These are phyloP conservation scores for Moricandia moricandioides DNA, from an alignment of 345 rosid species.

Conservation along the genomic window DNA sequence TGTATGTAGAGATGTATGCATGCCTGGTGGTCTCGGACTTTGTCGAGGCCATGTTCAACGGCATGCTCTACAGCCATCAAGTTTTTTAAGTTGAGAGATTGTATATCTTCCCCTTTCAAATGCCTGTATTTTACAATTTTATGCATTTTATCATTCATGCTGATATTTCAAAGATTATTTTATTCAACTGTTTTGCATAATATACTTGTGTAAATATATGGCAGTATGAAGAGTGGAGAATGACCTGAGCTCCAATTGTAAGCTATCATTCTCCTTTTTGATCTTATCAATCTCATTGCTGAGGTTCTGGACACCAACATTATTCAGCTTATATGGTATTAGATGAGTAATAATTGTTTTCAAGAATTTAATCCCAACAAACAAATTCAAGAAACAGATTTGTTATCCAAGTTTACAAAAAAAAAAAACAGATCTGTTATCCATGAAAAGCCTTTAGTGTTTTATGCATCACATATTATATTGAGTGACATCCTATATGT, in stretches of 20 bases:
- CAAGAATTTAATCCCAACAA: neutral
- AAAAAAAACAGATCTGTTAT: too few species aligned
- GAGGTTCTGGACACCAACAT: slow-evolving; percentile 48
- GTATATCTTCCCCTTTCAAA: slow-evolving; percentile 66
- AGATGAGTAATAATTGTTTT: neutral
- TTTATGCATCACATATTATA: slow-evolving; percentile 6
- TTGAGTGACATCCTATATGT: neutral
- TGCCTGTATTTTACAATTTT: slow-evolving; percentile 45
- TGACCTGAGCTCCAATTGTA: slow-evolving; percentile 80
- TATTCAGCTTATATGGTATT: neutral
- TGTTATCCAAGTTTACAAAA: too few species aligned
- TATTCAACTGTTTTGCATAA: neutral
- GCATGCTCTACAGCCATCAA: slow-evolving; percentile 59
- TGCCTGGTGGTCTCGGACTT: slow-evolving; percentile 54
- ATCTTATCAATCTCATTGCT: slow-evolving; percentile 75
- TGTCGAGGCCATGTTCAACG: slow-evolving; percentile 61
- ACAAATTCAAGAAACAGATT: too few species aligned
- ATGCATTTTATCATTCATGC: neutral
- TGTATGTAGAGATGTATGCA: slow-evolving; percentile 3
- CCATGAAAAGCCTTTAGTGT: neutral
- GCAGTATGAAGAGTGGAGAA: neutral
- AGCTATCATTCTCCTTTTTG: slow-evolving; percentile 78
- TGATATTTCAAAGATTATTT: neutral
- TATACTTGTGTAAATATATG: neutral
- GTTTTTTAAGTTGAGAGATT: slow-evolving; percentile 57